These are phyloP conservation scores for Penicillium glabrum DNA, from an alignment of 2,329 filamentous ascomycete species.

Conservation along the genomic window DNA sequence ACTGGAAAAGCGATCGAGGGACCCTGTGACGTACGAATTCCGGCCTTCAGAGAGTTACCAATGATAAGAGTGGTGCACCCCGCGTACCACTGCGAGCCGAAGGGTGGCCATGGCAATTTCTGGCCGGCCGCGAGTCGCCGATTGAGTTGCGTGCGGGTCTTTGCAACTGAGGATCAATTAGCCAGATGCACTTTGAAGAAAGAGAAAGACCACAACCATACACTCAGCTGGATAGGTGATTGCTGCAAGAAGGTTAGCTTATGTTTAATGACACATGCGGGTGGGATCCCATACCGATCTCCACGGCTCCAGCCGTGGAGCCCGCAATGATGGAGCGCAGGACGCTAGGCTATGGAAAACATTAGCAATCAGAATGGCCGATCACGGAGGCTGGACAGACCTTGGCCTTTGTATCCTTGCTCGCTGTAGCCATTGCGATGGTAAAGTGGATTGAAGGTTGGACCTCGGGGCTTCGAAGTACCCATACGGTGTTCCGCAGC, in stretches of 20 bases:
- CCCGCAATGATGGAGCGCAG: conserved; percentile 89
- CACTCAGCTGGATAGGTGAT: conserved; percentile 95
- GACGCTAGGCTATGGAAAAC: conserved; percentile 66
- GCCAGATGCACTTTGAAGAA: background rate
- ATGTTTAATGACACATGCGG: background rate
- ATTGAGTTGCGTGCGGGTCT: conserved; percentile 93
- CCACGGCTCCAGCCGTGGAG: conserved; percentile 87
- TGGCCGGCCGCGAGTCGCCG: conserved; percentile 73
- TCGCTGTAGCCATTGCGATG: conserved; percentile 32
- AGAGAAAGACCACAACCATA: conserved; percentile 44
- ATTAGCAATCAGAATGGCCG: conserved; percentile 16
- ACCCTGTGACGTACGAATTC: conserved; percentile 67
- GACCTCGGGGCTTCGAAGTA: conserved; percentile 18
- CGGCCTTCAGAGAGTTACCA: conserved; percentile 94
- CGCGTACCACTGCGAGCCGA: conserved; percentile 93
- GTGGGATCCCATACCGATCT: conserved; percentile 67
- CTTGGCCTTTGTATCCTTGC: conserved; percentile 40
- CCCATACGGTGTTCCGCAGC: conserved; percentile 18
- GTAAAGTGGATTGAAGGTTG: conserved; percentile 6
- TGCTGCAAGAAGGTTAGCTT: conserved; percentile 48
- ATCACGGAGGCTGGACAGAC: conserved; percentile 20
- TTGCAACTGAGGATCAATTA: conserved; percentile 65
- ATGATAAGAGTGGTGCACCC: conserved; percentile 96
- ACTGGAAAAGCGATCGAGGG: background rate
- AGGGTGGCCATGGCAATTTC: conserved; percentile 93